Conservation (phyloP, 2,329 filamentous ascomycete species). For the Aspergillus fructus region DNA sequence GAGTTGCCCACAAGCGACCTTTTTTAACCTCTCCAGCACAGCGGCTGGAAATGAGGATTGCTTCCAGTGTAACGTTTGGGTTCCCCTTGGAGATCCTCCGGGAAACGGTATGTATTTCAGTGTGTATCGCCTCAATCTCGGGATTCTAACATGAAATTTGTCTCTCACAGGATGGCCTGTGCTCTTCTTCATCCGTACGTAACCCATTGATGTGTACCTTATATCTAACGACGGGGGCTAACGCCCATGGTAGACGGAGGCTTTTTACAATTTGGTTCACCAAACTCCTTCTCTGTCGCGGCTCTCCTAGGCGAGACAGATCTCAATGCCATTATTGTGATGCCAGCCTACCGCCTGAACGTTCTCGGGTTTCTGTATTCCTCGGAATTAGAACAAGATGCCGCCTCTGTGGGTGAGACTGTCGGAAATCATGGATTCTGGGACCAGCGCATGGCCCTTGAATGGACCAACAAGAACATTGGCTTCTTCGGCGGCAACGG, state of each 20-base stretch:
- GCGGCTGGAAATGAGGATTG: slow-evolving; percentile 53
- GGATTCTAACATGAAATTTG: neutral
- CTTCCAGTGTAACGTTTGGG: slow-evolving; percentile 57
- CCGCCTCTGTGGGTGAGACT: slow-evolving; percentile 35
- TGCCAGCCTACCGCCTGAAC: slow-evolving; percentile 58
- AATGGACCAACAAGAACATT: slow-evolving; percentile 56
- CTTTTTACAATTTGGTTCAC: slow-evolving; percentile 56
- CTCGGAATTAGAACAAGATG: slow-evolving; percentile 47
- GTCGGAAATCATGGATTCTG: slow-evolving; percentile 56
- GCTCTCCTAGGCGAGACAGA: slow-evolving; percentile 51
- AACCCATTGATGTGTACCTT: neutral
- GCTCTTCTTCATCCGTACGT: slow-evolving; percentile 56
- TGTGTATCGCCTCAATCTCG: neutral
- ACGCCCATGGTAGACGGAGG: slow-evolving; percentile 44
- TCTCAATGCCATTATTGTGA: slow-evolving; percentile 52
- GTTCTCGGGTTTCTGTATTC: slow-evolving; percentile 57
- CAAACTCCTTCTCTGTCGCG: slow-evolving; percentile 48
- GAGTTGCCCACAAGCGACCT: slow-evolving; percentile 53
- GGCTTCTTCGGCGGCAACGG: slow-evolving; percentile 52
- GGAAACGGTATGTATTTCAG: slow-evolving; percentile 25
- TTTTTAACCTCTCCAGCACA: slow-evolving; percentile 25
- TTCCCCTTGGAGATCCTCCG: slow-evolving; percentile 49
- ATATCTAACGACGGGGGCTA: neutral
- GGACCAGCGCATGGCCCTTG: slow-evolving; percentile 56
- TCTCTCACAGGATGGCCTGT: slow-evolving; percentile 54